Base-by-base conservation (phyloP, 2,329 filamentous ascomycete species). In the Celoporthe dispersa region DNA sequence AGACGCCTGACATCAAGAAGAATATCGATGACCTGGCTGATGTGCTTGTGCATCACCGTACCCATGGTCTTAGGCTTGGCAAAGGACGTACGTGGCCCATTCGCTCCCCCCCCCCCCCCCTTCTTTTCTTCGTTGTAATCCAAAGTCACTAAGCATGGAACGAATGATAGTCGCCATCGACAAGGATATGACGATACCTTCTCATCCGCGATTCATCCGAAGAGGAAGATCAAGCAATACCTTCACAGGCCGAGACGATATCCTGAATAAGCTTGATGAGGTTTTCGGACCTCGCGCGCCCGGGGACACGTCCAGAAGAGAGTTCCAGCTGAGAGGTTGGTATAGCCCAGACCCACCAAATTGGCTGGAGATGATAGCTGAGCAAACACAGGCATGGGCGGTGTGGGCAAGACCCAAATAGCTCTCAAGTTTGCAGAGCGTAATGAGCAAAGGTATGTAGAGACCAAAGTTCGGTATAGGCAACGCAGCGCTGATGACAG, bases 171-270 rank as follows among this genome's bases (percentile, higher is more conserved):
- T 33, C 22, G 37, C 25, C 3, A 61, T 73, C 0, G 71, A 73
- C 28, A 73, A 71, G 31, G 72, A 74, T 1, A 73, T 73, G 25
- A 66, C 74, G 1, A 19, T 71, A 1, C 72, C 70, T 9, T 60
- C n/a, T 33, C 69, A 65, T 19, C 64, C 33, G 31, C 66, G 48
- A 8, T 63, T 59, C 16, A 69, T 48, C 9, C 63, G 22, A 4
- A 64, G 69, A 68, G 71, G 70, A 0, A 53, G 12, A 2, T 12
- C 75, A 0, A 75, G 72, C 67, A 57, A 44, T 8, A 76, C 74
- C 57, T 75, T 80, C 66, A 77, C 73, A 0, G 79, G 78, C 0
- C 74, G 78, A 48, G 37, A 72, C 11, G 71, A 73, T 0, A 74
- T 78, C 5, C 48, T 79, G 2, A 5, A 65, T 0, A 75, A 33